Evolutionary conservation across 345 rosid genomes (phyloP).

Genomic region (Alliaria petiolata): DNA sequence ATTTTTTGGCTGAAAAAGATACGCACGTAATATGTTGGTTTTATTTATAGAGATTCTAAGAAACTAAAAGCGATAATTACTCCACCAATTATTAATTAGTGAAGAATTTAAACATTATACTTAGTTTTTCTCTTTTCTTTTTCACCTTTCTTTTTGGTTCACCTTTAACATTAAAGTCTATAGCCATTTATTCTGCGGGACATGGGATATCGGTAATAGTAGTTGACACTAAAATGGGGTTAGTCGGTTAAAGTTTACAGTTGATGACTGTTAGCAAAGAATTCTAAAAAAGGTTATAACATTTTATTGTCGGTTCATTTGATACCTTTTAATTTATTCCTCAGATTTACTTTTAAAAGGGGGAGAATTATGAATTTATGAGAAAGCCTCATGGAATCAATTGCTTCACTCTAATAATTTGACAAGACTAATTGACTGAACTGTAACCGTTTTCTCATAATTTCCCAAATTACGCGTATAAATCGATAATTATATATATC

Average conservation of each 20-base stretch:
- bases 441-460: not conserved
- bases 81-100: not conserved
- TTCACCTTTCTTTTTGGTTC: too few species aligned
- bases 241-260: conserved; percentile 17
- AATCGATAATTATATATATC: too few species aligned
- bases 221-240: not conserved
- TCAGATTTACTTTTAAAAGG: not conserved
- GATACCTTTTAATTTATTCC: too few species aligned
- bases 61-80: too few species aligned
- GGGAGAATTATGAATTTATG: not conserved
- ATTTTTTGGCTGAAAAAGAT: too few species aligned
- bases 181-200: too few species aligned
- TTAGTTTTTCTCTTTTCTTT: too few species aligned
- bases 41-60: too few species aligned
- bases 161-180: too few species aligned
- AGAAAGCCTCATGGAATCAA: conserved; percentile 4
- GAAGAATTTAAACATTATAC: not conserved
- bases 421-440: not conserved
- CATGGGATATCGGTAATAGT: not conserved
- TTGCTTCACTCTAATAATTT: not conserved
- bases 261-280: not conserved
- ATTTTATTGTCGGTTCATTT: not conserved
- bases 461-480: conserved; percentile 5
- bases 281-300: conserved; percentile 6
- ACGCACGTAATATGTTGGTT: too few species aligned